Conservation (phyloP, 192 early-diverging fungal species). For the Entophlyctis helioformis region DNA sequence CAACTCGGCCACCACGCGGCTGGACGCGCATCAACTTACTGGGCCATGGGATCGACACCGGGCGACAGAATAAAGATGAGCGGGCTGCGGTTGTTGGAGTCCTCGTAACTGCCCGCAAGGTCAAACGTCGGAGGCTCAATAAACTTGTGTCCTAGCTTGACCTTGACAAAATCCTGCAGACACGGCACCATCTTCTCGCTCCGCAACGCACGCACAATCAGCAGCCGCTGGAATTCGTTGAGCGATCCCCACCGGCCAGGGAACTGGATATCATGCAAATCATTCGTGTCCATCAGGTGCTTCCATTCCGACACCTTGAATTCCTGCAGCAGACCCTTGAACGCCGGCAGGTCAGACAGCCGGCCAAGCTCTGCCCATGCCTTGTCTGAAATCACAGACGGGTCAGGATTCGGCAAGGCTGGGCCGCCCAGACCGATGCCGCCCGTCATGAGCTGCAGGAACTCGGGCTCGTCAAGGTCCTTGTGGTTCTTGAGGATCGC, state of each 20-base stretch:
- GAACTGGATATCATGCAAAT: constrained; percentile 21
- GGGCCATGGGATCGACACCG: constrained; percentile 53
- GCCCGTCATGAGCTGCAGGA: constrained; percentile 41
- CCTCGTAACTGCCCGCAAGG: constrained; percentile 44
- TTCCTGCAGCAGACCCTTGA: constrained; percentile 36
- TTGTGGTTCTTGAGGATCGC: constrained; percentile 36
- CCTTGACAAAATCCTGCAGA: constrained; percentile 43
- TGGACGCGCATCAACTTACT: too few relatives aligned
- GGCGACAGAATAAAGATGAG: constrained; percentile 54
- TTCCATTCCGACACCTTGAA: constrained; percentile 38
- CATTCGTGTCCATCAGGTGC: constrained; percentile 21
- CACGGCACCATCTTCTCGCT: constrained; percentile 41
- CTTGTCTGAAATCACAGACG: constrained; percentile 36
- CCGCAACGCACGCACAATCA: constrained; percentile 35
- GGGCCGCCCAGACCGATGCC: constrained; percentile 32
- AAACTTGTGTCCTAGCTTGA: constrained; percentile 53
- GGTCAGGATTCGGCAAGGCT: constrained; percentile 33
- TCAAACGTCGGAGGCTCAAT: constrained; percentile 57
- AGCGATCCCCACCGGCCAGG: constrained; percentile 31
- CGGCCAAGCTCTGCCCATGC: constrained; percentile 40
- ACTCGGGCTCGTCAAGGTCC: constrained; percentile 39
- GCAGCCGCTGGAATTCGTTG: constrained; percentile 39
- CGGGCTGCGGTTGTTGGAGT: constrained; percentile 38
- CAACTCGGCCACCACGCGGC: too few relatives aligned
- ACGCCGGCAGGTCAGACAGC: constrained; percentile 34